Evolutionary conservation across 192 early-diverging fungal genomes (phyloP), one percentile per base, ranked within the genome.

Genomic region (Entomortierella lignicola): DNA sequence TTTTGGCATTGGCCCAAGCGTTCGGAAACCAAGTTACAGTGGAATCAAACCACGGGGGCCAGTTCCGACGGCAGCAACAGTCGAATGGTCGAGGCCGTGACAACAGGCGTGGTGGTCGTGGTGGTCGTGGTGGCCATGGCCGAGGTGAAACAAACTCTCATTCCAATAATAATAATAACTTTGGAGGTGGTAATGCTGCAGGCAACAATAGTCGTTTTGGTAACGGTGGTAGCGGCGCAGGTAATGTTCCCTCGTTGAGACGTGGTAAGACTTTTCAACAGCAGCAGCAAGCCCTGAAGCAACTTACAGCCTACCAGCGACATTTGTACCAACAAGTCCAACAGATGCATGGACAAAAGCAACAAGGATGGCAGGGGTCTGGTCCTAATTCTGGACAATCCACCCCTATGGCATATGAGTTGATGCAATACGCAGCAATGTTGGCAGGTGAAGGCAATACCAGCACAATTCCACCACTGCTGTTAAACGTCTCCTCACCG

Each of bases 341-440:
- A 47, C 66, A 79, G 15, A 42, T 60, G 37, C 68, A 70, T 32
- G 61, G 55, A 61, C 63, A 66, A 37, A 59, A 34, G 21, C 53
- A 55, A 17, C 47, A 47, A 20, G 65, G 55, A 31, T 56, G 55
- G 55, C 70, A 56, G n/a, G 55, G 48, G 15, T 25, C 39, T 7
- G 43, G 59, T 17, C 29, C 32, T 4, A 56, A 39, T 25, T 57
- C 69, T 13, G 32, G 44, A n/a, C 25, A 25, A 0, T 43, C 75
- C 1, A 60, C 50, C 6, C 75, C 75, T 12, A 43, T 60, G 63
- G 68, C 75, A 26, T 51, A 66, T 62, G 75, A 79, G 57, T 30
- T 79, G 6, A 79, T 79, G 75, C 62, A 79, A 27, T 79, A 79
- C 13, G 62, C 68, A 30, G 66, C 67, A 4, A 79, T 79, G 67